These are phyloP conservation scores for Backusella tarrabulga DNA, from an alignment of 192 early-diverging fungal species.

Conservation along the genomic window DNA sequence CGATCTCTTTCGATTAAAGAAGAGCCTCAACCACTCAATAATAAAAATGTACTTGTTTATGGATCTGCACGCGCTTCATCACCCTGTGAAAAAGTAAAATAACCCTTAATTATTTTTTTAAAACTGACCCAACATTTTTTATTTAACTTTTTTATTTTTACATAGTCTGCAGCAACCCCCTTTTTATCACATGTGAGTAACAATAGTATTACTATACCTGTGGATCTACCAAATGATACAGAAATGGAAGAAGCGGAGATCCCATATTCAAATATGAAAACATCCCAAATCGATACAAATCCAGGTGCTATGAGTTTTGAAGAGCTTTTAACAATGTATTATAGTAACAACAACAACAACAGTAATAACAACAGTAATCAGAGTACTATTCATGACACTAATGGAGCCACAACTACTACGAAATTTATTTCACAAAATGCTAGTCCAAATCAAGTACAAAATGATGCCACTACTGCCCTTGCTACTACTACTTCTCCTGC, in stretches of 20 bases:
- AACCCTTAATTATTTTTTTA: neutral
- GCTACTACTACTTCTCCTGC: neutral
- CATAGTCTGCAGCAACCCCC: slow-evolving; percentile 2
- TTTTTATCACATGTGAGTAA: slow-evolving; percentile 15
- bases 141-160: slow-evolving; percentile 6
- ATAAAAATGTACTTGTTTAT: slow-evolving; percentile 25
- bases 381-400: neutral
- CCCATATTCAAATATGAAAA: neutral
- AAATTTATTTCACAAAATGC: neutral
- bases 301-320: slow-evolving; percentile 22
- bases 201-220: slow-evolving; percentile 19
- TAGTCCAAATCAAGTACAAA: slow-evolving; percentile 1
- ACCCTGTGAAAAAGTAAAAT: neutral
- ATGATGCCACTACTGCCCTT: neutral
- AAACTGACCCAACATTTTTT: neutral
- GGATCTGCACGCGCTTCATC: slow-evolving; percentile 25
- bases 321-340: slow-evolving; percentile 22
- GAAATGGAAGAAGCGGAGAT: neutral
- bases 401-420: neutral
- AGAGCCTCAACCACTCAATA: neutral
- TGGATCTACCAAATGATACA: slow-evolving; percentile 12
- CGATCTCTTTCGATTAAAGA: neutral
- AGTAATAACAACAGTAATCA: neutral
- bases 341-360: neutral
- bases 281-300: slow-evolving; percentile 6